Evolutionary conservation across 1,284 basidiomycete genomes (phyloP), one percentile per base, ranked within the genome.

Genomic region (Trichosporon inkin): DNA sequence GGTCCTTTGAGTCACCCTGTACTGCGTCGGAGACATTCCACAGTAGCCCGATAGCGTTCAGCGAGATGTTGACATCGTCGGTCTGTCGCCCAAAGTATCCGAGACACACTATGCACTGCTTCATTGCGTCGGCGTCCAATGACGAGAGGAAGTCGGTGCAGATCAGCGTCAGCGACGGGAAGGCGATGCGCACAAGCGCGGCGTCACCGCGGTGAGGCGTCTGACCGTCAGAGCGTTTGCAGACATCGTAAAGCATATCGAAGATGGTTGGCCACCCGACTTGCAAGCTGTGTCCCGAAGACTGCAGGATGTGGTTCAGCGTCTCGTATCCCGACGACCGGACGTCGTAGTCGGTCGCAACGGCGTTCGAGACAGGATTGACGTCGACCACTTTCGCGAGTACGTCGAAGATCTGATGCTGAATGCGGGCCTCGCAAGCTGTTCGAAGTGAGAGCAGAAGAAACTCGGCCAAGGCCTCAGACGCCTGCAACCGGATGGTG

Each of bases 11-110:
- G 66, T 85, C 71, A 85, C 88, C 73, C 75, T 92, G 90, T 32
- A 93, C 90, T 0, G 88, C 89, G 73, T 97, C 93, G 0, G 93
- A 95, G 0, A 97, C 89, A 60, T 89, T 88, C 93, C 92, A 96
- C 7, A 96, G 80, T 2, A 95, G 79, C 44, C 92, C 91, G 3
- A 91, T 89, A 0, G 92, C 91, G 0, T 93, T 95, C 51, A 99
- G 81, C 1, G 94, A 90, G 56, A 98, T 95, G 70, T 98, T 98
- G 53, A 95, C 93, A 68, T 99, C 95, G 8, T 82, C 80, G 2
- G 85, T 83, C 70, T 98, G 95, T 22, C 87, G 84, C 24, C 93
- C 92, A 74, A 96, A 99, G 61, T 88, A 86, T 4, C 91, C 90
- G 1, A 99, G 82, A 11, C 92, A 93, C 58, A 82, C 84, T 77